A percentile compares a stretch with the other conserved stretches of the same genome.
These are phyloP conservation scores for Lathyrus tuberosus DNA, from an alignment of 306 rosid species.

Conservation along the genomic window DNA sequence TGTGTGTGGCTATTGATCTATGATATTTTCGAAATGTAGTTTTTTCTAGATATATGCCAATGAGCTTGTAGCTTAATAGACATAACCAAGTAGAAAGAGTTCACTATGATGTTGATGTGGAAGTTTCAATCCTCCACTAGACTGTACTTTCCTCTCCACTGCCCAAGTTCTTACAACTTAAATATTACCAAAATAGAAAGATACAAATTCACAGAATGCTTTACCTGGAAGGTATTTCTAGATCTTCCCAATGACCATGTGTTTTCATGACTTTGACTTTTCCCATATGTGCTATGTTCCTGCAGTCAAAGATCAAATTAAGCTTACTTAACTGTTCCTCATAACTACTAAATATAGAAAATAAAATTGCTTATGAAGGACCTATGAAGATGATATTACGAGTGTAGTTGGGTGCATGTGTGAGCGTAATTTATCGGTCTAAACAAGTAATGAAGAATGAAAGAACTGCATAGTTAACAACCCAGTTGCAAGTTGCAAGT, in stretches of 20 bases:
- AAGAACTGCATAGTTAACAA: constrained; percentile 13
- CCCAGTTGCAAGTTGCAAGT: constrained; percentile 19
- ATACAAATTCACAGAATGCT: constrained; percentile 13
- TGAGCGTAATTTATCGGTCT: neutral
- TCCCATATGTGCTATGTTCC: constrained; percentile 82
- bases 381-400: constrained; percentile 6
- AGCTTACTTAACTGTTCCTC: constrained; percentile 8
- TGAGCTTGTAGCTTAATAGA: neutral
- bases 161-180: neutral
- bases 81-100: neutral
- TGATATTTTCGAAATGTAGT: constrained; percentile 1
- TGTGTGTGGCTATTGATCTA: constrained; percentile 12
- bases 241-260: constrained; percentile 68
- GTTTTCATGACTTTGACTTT: constrained; percentile 73
- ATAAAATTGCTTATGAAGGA: constrained; percentile 20
- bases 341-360: constrained; percentile 17
- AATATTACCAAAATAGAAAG: neutral
- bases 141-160: neutral
- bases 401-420: constrained; percentile 20
- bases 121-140: constrained; percentile 20
- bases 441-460: constrained; percentile 21
- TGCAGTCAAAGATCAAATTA: constrained; percentile 41
- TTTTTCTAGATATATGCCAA: constrained; percentile 22
- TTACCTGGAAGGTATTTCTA: constrained; percentile 74
- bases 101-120: constrained; percentile 4